A percentile compares a stretch with the other conserved stretches of the same genome.
phyloP scores from a whole-genome alignment of 768 basidiomycete genomes.

The Agrocybe praecox region DNA sequence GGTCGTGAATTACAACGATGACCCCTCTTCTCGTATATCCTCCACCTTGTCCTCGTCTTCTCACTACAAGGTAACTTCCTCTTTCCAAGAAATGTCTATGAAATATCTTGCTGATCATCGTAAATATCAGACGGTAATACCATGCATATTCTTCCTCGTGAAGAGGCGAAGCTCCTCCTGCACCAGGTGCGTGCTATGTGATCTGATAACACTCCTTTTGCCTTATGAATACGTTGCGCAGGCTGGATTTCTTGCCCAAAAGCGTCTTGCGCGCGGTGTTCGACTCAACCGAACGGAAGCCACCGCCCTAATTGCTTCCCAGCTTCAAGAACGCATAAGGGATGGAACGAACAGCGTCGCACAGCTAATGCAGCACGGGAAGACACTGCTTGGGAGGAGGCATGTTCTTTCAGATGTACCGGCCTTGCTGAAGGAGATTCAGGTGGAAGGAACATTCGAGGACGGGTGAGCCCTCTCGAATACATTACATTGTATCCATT shows the following conservation, averaged over 20 bases:
- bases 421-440: slow-evolving; percentile 78
- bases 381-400: slow-evolving; percentile 80
- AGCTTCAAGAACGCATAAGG: slow-evolving; percentile 90
- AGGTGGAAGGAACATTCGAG: slow-evolving; percentile 90
- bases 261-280: slow-evolving; percentile 92
- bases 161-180: slow-evolving; percentile 74
- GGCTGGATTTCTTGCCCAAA: slow-evolving; percentile 90
- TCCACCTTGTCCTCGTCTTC: background rate
- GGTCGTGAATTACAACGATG: no score
- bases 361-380: slow-evolving; percentile 93
- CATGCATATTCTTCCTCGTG: slow-evolving; percentile 77
- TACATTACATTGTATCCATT: background rate
- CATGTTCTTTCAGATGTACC: slow-evolving; percentile 89
- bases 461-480: slow-evolving; percentile 62
- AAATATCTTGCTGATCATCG: background rate
- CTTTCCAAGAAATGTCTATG: background rate
- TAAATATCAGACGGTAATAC: background rate
- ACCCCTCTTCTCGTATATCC: no score
- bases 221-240: slow-evolving; percentile 23
- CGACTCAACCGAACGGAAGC: slow-evolving; percentile 88
- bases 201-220: background rate
- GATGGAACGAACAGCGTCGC: slow-evolving; percentile 88
- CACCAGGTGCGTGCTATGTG: slow-evolving; percentile 51
- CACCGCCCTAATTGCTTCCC: slow-evolving; percentile 86
- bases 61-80: background rate